Evolutionary conservation across 768 basidiomycete species (phyloP), one percentile per base, ranked within the genome.

Genomic region (Kwoniella dendrophila): DNA sequence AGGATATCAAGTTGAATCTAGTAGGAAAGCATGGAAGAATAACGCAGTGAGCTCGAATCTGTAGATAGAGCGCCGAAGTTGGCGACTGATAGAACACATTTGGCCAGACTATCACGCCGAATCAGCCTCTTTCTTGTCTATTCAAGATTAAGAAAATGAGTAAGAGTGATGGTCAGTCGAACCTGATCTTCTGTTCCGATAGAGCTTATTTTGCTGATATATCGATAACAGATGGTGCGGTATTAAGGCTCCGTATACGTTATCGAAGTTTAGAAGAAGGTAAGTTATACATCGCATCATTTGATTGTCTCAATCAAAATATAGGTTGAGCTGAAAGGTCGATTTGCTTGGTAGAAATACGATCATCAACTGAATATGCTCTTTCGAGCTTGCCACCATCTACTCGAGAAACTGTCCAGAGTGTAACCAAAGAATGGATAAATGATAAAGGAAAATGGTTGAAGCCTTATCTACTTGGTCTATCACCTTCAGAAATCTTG

Each of bases 221-320:
- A n/a, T 43, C 26, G 10, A 43, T 34, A 47, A 33, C 47, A 27
- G 26, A 62, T n/a, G 49, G 51, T 27, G 63, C 57, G 3, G 59
- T 71, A 0, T 61, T 76, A 0, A 43, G 72, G 26, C 80, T 95
- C 32, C 79, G 83, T 24, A 87, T 96, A 60, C 83, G 81, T 51
- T 96, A 92, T 78, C 85, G 90, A 36, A 86, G 87, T 81, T 79
- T 95, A 26, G 86, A 87, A 20, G 90, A 94, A 83, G 92, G 92
- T 91, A 62, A 45, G 75, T 45, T 8, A 3, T 38, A 20, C 22
- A 45, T 18, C 20, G 20, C 27, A 27, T 50, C 33, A 38, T 38
- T 20, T 24, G 18, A n/a, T 44, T 22, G 43, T n/a, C n/a, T 29
- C 50, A 52, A 5, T 7, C 44, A 22, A 22, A 33, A 1, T 32